A percentile compares a stretch with the other conserved stretches of the same genome.
phyloP scores from a whole-genome alignment of 768 basidiomycete species.

The Rhodosporidiobolus odoratus region DNA sequence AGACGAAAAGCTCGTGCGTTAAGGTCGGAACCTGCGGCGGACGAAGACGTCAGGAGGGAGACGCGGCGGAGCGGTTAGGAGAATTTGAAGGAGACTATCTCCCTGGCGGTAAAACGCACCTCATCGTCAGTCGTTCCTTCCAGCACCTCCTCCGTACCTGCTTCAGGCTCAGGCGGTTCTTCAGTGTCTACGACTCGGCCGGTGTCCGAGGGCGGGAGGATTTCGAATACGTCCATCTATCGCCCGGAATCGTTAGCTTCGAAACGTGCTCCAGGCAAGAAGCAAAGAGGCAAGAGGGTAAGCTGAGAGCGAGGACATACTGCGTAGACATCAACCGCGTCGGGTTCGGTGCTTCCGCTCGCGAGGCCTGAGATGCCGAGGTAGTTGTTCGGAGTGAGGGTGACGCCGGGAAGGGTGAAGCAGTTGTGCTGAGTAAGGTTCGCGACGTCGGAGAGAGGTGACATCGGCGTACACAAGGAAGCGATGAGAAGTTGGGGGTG shows the following conservation, averaged over 20 bases:
- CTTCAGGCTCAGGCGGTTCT: slow-evolving; percentile 6
- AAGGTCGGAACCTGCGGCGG: slow-evolving; percentile 24
- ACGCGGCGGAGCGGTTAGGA: too few relatives aligned
- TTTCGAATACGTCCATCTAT: slow-evolving; percentile 32
- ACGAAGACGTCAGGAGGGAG: too few relatives aligned
- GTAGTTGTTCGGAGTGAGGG: slow-evolving; percentile 24
- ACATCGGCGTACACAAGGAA: neutral
- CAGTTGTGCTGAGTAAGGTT: slow-evolving; percentile 40
- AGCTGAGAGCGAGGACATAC: slow-evolving; percentile 9
- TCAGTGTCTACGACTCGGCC: slow-evolving; percentile 6
- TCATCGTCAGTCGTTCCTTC: slow-evolving; percentile 31
- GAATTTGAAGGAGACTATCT: too few relatives aligned
- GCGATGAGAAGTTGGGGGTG: too few relatives aligned
- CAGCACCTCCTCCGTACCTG: neutral
- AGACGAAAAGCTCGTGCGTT: slow-evolving; percentile 40
- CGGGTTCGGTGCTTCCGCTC: slow-evolving; percentile 40
- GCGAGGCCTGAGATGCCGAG: slow-evolving; percentile 40
- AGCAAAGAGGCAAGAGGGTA: neutral
- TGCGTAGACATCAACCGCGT: slow-evolving; percentile 42
- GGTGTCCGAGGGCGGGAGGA: neutral
- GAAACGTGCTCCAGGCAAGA: neutral
- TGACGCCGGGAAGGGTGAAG: slow-evolving; percentile 37
- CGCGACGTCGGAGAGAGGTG: too few relatives aligned
- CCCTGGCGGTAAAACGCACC: slow-evolving; percentile 1
- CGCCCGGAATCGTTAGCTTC: too few relatives aligned